Conservation (phyloP, 306 rosid genomes). For the Dalbergia cultrata region DNA sequence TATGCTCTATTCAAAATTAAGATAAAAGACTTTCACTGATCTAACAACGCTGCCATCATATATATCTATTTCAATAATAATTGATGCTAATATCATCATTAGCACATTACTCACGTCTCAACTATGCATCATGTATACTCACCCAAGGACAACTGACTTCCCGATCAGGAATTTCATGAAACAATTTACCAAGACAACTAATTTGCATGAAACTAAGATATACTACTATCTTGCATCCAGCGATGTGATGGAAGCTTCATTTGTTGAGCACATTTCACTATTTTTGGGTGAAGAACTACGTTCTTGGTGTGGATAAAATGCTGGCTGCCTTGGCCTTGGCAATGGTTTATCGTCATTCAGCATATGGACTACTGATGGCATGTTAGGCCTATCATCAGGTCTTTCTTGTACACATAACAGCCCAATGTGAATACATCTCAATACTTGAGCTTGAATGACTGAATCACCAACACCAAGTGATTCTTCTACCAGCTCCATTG, state of each 20-base stretch:
- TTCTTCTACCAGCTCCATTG: conserved; percentile 39
- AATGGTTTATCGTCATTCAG: conserved; percentile 42
- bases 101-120: too few species aligned
- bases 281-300: neutral
- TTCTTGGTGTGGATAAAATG: conserved; percentile 39
- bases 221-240: neutral
- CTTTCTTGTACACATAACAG: conserved; percentile 46
- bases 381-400: conserved; percentile 48
- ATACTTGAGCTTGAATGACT: neutral
- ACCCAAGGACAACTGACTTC: neutral
- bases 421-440: conserved; percentile 37
- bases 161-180: neutral
- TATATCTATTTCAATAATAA: too few species aligned
- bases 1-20: too few species aligned
- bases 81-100: too few species aligned
- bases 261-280: conserved; percentile 13
- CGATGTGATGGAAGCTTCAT: neutral
- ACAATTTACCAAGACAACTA: neutral
- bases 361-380: conserved; percentile 48
- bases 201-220: neutral
- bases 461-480: neutral
- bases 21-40: too few species aligned
- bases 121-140: neutral
- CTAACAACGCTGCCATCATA: too few species aligned
- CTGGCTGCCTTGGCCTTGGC: conserved; percentile 30